Conservation (phyloP, 768 basidiomycete species). For the Pleurotus eryngii region DNA sequence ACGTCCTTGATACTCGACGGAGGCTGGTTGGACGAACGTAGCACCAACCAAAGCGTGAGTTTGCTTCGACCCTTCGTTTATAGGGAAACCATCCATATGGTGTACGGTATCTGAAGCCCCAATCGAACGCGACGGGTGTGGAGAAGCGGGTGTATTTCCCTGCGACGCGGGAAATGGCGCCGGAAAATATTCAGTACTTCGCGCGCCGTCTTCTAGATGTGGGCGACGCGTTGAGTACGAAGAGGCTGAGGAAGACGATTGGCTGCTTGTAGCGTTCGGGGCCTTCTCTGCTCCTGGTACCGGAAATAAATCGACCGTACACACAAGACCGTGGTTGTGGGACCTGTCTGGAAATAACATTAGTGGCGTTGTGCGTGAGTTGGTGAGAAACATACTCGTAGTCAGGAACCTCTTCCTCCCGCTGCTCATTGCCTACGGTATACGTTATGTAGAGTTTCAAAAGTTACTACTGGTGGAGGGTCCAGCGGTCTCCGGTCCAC, state of each 20-base stretch:
- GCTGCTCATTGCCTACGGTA: slow-evolving; percentile 38
- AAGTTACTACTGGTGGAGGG: slow-evolving; percentile 58
- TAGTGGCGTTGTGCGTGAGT: neutral
- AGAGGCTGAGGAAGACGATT: slow-evolving; percentile 1
- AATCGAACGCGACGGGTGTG: too few species aligned
- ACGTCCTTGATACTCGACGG: slow-evolving; percentile 54
- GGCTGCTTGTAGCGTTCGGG: neutral
- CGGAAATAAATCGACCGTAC: slow-evolving; percentile 76
- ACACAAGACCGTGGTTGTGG: slow-evolving; percentile 66
- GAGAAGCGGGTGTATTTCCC: neutral
- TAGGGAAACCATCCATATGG: slow-evolving; percentile 33
- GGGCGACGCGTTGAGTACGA: slow-evolving; percentile 13
- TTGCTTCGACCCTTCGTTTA: slow-evolving; percentile 48
- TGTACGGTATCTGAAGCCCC: slow-evolving; percentile 36
- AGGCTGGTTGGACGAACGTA: slow-evolving; percentile 55
- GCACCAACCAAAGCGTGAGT: slow-evolving; percentile 56
- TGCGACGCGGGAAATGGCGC: slow-evolving; percentile 3
- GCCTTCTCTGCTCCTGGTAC: slow-evolving; percentile 31
- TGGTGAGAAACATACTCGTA: slow-evolving; percentile 41
- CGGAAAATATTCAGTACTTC: slow-evolving; percentile 10
- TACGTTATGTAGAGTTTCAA: slow-evolving; percentile 46
- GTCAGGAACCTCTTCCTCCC: slow-evolving; percentile 38
- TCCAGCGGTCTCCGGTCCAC: slow-evolving; percentile 65
- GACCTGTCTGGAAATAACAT: slow-evolving; percentile 43
- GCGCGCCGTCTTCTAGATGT: slow-evolving; percentile 2